Base-by-base conservation (phyloP, 192 early-diverging fungal genomes). In the Coemansia sp. region DNA sequence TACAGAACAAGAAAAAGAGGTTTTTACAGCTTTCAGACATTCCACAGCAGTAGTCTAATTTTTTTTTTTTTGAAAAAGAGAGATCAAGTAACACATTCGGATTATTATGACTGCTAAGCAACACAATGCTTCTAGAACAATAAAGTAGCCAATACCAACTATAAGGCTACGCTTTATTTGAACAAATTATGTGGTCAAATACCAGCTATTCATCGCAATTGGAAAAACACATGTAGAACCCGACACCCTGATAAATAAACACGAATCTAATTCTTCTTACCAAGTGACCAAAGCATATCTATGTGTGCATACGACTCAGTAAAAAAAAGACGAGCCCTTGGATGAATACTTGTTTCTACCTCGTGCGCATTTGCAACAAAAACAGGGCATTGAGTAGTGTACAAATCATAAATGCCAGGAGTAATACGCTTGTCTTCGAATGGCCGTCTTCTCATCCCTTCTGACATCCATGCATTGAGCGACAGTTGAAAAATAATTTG, bases 401-500 rank as follows among this genome's bases (percentile, higher is more conserved):
- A 58, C 7, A 57, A 22, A 50, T 8, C 16, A n/a, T 47, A 20
- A 18, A 50, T 50, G 47, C 36, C 18, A 50, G 47, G 29, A 20
- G 47, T 9, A 50, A 20, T 22, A 50, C 29, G 18, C 11, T 50
- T 9, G 15, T n/a, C 47, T 24, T 50, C 13, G 7, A 29, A 22
- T 52, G 10, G 24, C 15, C 27, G 13, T 71, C 70, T 65, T 71
- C 70, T 65, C 70, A 50, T 31, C 63, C 41, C 70, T 71, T 71
- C 70, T 71, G 70, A 71, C 70, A 39, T 41, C 36, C 27, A n/a
- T 64, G 62, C 62, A 71, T 55, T 43, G 34, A 41, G 40, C 46
- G 13, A 68, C 50, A 60, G 39, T 46, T 65, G 57, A 43, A 29
- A 27, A 69, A 29, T 22, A 24, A 44, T 20, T 29, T 69, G 41